Evolutionary conservation across 108 stramenopile species (phyloP), one percentile per base, ranked within the genome.

Genomic region (Nitzschia sp.): DNA sequence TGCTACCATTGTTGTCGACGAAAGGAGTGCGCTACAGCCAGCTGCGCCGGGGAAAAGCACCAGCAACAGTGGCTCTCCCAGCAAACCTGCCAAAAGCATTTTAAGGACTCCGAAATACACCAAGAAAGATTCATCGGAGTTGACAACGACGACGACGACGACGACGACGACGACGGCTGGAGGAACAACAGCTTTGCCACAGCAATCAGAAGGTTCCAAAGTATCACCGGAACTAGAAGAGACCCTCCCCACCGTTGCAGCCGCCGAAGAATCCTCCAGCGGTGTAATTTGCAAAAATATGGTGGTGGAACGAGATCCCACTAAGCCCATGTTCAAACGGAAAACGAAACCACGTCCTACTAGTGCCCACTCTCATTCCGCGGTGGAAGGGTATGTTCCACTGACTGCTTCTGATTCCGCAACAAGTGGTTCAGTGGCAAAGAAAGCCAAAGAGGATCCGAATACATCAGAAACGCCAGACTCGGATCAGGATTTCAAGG

Each of bases 241-340:
- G 5, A 34, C 0, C 66, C n/a, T 34, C n/a, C n/a, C n/a, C n/a
- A n/a, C n/a, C n/a, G n/a, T n/a, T n/a, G n/a, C n/a, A n/a, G n/a
- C n/a, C n/a, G n/a, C n/a, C n/a, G n/a, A n/a, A n/a, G n/a, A n/a
- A n/a, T n/a, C n/a, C n/a, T n/a, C n/a, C n/a, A n/a, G n/a, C n/a
- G n/a, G n/a, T 13, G 38, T 13, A 13, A 42, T 74, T 35, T 74
- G 72, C 34, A 64, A 59, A 47, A 47, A 59, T 42, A 1, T 74
- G 2, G 71, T 78, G 49, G 66, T 78, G 35, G 78, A 79, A 54
- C 67, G 78, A 23, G 78, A 79, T 65, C 68, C 72, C 19, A 46
- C 58, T 24, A 21, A 38, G 15, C 46, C 54, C 26, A 24, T 54
- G 6, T 21, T 15, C 28, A 61, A 60, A 45, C 32, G 56, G 1